A percentile compares a stretch with the other conserved stretches of the same genome.
Conservation (phyloP, 2,329 filamentous ascomycete genomes). For the Hypocreales sp. region DNA sequence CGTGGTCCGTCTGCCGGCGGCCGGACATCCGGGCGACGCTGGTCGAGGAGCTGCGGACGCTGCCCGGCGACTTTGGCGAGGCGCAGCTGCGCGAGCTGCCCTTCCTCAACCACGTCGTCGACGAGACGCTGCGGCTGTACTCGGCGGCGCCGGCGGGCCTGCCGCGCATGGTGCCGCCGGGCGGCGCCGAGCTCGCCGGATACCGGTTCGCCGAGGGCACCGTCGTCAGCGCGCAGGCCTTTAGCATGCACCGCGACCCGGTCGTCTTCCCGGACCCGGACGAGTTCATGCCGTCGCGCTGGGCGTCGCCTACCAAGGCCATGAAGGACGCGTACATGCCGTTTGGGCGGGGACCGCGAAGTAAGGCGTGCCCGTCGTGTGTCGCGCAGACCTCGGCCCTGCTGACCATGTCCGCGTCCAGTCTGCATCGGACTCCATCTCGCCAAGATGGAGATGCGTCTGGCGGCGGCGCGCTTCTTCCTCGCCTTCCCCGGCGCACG, state of each 20-base stretch:
- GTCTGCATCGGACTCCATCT: constrained; percentile 41
- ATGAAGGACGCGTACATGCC: constrained; percentile 34
- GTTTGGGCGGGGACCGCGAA: constrained; percentile 35
- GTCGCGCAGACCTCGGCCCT: no score
- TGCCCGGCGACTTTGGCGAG: constrained; percentile 13
- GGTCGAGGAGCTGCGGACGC: constrained; percentile 15
- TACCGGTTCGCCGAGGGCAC: constrained; percentile 22
- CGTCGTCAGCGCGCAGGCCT: constrained; percentile 25
- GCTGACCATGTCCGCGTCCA: no score
- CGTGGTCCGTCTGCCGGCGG: constrained; percentile 21
- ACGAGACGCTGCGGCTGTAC: constrained; percentile 29
- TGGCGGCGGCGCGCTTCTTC: constrained; percentile 36
- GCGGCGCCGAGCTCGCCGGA: constrained; percentile 21
- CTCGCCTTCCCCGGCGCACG: constrained; percentile 22
- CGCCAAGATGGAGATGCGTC: constrained; percentile 37
- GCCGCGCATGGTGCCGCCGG: constrained; percentile 22
- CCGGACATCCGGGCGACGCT: constrained; percentile 15
- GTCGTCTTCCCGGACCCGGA: constrained; percentile 23
- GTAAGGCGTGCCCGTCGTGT: no score
- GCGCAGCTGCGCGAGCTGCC: constrained; percentile 13
- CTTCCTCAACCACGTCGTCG: constrained; percentile 25
- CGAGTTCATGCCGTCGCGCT: constrained; percentile 7
- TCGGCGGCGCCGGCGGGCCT: constrained; percentile 21
- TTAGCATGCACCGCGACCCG: constrained; percentile 28
- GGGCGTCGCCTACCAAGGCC: constrained; percentile 10